Evolutionary conservation across 345 rosid genomes (phyloP).

Genomic region (Balakata baccata): DNA sequence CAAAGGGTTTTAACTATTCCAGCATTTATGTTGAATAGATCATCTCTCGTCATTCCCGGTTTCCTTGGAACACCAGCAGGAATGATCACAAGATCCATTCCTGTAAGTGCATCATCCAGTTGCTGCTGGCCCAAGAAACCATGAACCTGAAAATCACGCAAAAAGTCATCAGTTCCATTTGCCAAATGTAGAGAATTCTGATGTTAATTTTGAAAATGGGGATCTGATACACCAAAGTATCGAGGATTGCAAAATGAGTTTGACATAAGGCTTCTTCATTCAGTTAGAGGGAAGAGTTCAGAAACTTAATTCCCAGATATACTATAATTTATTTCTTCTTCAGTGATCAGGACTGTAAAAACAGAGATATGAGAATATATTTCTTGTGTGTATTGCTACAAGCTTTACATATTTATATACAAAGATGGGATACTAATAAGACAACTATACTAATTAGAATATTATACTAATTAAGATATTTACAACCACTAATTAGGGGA

Average conservation of each 20-base stretch:
- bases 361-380: no score
- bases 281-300: background rate
- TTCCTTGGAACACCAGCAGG: conserved; percentile 98
- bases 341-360: background rate
- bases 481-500: no score
- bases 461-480: no score
- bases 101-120: conserved; percentile 77
- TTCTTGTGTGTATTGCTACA: no score
- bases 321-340: background rate
- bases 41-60: conserved; percentile 99
- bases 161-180: background rate
- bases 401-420: no score
- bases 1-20: conserved; percentile 87
- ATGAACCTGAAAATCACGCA: conserved; percentile 48
- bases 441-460: no score
- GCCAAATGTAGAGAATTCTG: background rate
- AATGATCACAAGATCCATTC: conserved; percentile 87
- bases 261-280: background rate
- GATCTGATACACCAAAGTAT: background rate
- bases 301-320: background rate
- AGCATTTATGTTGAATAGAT: conserved; percentile 93
- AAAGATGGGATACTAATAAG: no score
- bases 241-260: background rate
- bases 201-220: background rate
- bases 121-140: conserved; percentile 92